Conservation (phyloP, 2,329 filamentous ascomycete species). For the Chaetothyriales sp. region DNA sequence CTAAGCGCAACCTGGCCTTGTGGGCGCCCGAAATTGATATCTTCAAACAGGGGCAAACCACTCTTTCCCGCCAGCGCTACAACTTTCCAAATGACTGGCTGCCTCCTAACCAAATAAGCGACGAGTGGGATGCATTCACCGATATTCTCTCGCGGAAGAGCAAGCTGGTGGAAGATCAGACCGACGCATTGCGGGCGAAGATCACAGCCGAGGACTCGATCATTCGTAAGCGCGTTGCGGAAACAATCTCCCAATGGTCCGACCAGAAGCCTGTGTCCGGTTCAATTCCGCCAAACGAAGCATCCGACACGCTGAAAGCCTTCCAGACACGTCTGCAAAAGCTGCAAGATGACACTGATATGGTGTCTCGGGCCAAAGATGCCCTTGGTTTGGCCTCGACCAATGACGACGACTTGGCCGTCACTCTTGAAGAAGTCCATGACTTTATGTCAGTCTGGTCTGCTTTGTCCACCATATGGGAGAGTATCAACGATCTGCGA, state of each 20-base stretch:
- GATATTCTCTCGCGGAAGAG: conserved; percentile 84
- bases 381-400: conserved; percentile 76
- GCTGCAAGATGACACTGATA: conserved; percentile 74
- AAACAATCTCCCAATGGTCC: conserved; percentile 78
- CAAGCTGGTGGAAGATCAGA: conserved; percentile 92
- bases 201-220: conserved; percentile 87
- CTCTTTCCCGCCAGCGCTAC: conserved; percentile 77
- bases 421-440: conserved; percentile 85
- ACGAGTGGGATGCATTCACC: conserved; percentile 85
- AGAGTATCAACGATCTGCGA: conserved; percentile 80
- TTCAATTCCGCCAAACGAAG: conserved; percentile 76
- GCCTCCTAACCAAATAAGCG: conserved; percentile 87
- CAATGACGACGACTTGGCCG: conserved; percentile 64
- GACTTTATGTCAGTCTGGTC: conserved; percentile 99
- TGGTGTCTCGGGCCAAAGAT: conserved; percentile 93
- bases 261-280: conserved; percentile 95
- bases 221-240: conserved; percentile 71
- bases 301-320: conserved; percentile 61
- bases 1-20: conserved; percentile 78
- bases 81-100: conserved; percentile 91
- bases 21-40: conserved; percentile 95
- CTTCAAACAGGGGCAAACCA: conserved; percentile 90
- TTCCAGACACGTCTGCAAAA: conserved; percentile 78
- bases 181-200: conserved; percentile 85
- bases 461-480: conserved; percentile 88